Percentiles rank a stretch among this genome's conserved stretches.
Conservation (phyloP, 176 grass and related monocot genomes). For the Echinochloa phyllopogon region DNA sequence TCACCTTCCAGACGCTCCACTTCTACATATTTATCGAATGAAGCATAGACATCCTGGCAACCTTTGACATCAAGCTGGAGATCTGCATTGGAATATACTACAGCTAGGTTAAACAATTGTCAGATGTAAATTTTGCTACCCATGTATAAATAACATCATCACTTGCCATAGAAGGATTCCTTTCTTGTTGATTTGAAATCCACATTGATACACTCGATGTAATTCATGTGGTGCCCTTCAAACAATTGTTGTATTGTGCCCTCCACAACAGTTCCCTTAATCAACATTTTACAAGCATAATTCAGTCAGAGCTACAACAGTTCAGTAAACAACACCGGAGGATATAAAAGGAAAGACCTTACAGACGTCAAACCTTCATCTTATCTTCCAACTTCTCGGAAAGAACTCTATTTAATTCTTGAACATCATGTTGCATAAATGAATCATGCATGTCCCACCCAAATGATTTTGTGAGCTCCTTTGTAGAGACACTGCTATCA, state of each 20-base stretch:
- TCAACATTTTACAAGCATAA: constrained; percentile 58
- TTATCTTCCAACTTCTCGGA: constrained; percentile 99
- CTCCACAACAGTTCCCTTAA: constrained; percentile 97
- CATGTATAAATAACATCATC: constrained; percentile 9
- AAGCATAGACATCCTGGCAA: constrained; percentile 93
- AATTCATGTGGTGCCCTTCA: constrained; percentile 99
- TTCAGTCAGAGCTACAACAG: constrained; percentile 61
- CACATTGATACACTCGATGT: constrained; percentile 98
- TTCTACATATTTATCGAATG: constrained; percentile 98
- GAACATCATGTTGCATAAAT: constrained; percentile 99
- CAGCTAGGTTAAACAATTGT: constrained; percentile 30
- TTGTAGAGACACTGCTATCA: constrained; percentile 94
- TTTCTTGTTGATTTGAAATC: constrained; percentile 99
- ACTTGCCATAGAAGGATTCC: constrained; percentile 97
- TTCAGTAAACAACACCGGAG: constrained; percentile 37
- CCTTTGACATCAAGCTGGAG: constrained; percentile 98
- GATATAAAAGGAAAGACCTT: constrained; percentile 64
- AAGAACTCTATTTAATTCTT: constrained; percentile 98
- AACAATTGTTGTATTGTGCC: constrained; percentile 98
- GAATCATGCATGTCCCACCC: constrained; percentile 98
- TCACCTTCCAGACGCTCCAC: constrained; percentile 94
- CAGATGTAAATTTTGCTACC: constrained; percentile 15
- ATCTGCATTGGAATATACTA: constrained; percentile 63
- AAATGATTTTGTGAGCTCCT: constrained; percentile 97
- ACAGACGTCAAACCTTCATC: constrained; percentile 98